Base-by-base conservation (phyloP, 2,329 filamentous ascomycete genomes). In the Pestalotiopsis sp. region DNA sequence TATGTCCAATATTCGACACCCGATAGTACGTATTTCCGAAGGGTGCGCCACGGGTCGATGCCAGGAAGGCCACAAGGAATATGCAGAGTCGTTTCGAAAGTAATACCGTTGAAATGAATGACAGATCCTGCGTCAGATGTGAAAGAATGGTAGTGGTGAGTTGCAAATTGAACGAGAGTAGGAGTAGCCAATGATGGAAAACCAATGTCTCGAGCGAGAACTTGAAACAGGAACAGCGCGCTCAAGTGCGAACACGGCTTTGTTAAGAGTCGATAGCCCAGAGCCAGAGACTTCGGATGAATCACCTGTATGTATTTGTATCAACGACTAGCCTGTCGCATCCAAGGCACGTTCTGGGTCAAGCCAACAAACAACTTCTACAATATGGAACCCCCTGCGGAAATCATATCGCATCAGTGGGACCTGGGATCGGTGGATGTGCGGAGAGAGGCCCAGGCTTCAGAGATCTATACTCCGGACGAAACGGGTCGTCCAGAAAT, bases 401-500 rank as follows among this genome's bases (percentile, higher is more conserved):
- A 27, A 45, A 52, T 52, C 45, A 52, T 52, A 52, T 27, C 23
- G 25, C 63, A 66, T 57, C 23, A 27, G 57, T 66, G 63, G 63
- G 39, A 66, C 63, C 41, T 58, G 11, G 41, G 39, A 20, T 66
- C 52, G 63, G 14, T 23, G 23, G 23, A 57, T 56, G 13, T 58
- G 39, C 63, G 49, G 63, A 66, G 49, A n/a, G 20, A n/a, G 31
- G 63, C 39, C 49, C 25, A 58, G 45, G 61, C 14, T 36, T 36
- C 13, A 25, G 41, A n/a, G 41, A 25, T 57, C 63, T 58, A 57
- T 66, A 66, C 49, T 66, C 39, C 41, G 49, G 63, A 66, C 63
- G 63, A 58, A 38, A 66, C 31, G 59, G 59, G 31, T 62, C 59
- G 59, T 62, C 59, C 31, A 62, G 59, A 62, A 62, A 62, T 62